Conservation (phyloP, 331 rosid genomes). For the Rosa hybrid region DNA sequence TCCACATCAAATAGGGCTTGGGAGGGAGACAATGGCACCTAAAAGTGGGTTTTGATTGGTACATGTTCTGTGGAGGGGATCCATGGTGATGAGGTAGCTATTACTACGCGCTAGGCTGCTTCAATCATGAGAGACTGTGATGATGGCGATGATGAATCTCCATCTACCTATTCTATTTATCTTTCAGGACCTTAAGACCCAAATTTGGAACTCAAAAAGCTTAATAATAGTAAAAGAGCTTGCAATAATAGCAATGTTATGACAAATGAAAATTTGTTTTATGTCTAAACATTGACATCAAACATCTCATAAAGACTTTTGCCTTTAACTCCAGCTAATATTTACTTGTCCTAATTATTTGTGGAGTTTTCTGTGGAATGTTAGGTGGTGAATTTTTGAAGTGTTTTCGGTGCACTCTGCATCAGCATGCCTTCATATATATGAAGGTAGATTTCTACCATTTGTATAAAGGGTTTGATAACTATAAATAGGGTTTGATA, state of each 20-base stretch:
- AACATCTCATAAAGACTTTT: neutral
- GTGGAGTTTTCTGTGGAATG: neutral
- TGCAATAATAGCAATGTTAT: neutral
- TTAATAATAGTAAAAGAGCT: neutral
- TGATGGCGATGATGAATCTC: neutral
- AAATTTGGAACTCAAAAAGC: neutral
- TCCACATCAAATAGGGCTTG: neutral
- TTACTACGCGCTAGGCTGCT: neutral
- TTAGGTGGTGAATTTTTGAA: neutral
- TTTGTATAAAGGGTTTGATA: neutral
- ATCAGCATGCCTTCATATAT: slow-evolving; percentile 6
- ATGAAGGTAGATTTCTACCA: neutral
- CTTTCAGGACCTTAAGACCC: neutral
- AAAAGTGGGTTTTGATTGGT: neutral
- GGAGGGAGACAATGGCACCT: neutral
- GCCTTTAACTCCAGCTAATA: neutral
- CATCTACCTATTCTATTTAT: neutral
- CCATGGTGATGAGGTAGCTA: neutral
- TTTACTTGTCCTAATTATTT: neutral
- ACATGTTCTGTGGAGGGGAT: slow-evolving; percentile 6
- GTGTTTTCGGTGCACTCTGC: neutral
- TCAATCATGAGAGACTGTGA: neutral
- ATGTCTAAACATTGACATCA: neutral
- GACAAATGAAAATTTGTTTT: neutral
- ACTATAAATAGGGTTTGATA: too few relatives aligned